Conservation (phyloP, 306 rosid genomes). For the Cicer pinnatifidum region DNA sequence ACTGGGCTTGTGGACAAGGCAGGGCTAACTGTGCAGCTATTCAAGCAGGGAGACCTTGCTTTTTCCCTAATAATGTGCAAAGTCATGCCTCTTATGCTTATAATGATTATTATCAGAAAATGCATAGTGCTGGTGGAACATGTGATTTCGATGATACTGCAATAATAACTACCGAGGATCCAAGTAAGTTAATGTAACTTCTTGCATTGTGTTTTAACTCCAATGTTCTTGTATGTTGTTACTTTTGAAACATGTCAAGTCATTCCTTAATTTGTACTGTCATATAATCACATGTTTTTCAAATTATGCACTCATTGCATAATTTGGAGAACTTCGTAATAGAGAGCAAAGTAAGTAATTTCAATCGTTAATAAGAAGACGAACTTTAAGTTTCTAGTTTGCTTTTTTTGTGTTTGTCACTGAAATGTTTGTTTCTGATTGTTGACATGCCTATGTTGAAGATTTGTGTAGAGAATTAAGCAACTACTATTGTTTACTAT, state of each 20-base stretch:
- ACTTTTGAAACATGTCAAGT: too few species aligned
- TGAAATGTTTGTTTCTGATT: constrained; percentile 4
- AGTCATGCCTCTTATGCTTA: constrained; percentile 65
- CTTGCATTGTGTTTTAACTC: constrained; percentile 18
- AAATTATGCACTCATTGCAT: too few species aligned
- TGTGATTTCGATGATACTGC: constrained; percentile 91
- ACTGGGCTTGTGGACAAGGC: constrained; percentile 96
- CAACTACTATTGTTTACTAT: constrained; percentile 1
- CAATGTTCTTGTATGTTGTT: not conserved
- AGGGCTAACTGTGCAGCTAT: constrained; percentile 76
- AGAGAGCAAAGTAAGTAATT: too few species aligned
- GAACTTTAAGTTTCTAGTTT: not conserved
- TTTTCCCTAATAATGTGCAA: constrained; percentile 61
- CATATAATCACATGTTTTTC: too few species aligned
- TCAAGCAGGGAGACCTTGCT: constrained; percentile 76
- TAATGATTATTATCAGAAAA: constrained; percentile 77
- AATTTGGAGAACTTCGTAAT: too few species aligned
- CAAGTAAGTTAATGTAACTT: constrained; percentile 66
- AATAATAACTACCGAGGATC: constrained; percentile 58
- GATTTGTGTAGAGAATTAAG: not conserved
- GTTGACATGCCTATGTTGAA: not conserved
- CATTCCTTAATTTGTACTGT: too few species aligned
- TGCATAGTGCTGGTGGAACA: constrained; percentile 75
- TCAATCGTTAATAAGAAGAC: too few species aligned
- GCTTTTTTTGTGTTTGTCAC: not conserved